Conservation (phyloP, 768 basidiomycete species). For the Mycena leptocephala region DNA sequence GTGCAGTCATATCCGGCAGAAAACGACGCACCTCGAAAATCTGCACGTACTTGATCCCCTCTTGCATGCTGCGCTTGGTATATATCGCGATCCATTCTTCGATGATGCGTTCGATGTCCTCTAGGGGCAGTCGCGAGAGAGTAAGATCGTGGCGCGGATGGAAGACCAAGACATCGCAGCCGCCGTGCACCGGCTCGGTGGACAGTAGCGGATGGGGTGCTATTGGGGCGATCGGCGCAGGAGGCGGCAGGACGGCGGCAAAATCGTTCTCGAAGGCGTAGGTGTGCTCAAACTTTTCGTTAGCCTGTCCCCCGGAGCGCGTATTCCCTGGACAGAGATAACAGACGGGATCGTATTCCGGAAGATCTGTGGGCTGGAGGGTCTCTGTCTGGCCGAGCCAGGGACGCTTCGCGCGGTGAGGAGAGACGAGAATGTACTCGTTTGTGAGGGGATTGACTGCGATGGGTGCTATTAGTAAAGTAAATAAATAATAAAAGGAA, state of each 20-base stretch:
- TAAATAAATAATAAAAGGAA: slow-evolving; percentile 9
- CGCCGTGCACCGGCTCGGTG: slow-evolving; percentile 80
- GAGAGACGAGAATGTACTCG: slow-evolving; percentile 87
- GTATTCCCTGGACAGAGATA: slow-evolving; percentile 92
- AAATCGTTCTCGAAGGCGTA: slow-evolving; percentile 89
- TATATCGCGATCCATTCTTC: slow-evolving; percentile 84
- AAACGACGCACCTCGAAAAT: slow-evolving; percentile 83
- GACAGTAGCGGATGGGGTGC: slow-evolving; percentile 74
- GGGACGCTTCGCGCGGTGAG: slow-evolving; percentile 92
- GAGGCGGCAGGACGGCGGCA: slow-evolving; percentile 81
- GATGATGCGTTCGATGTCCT: slow-evolving; percentile 78
- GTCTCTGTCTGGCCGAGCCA: slow-evolving; percentile 93
- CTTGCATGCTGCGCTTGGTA: slow-evolving; percentile 68
- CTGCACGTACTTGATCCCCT: slow-evolving; percentile 87
- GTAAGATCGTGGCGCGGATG: slow-evolving; percentile 91
- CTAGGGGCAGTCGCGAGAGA: slow-evolving; percentile 73
- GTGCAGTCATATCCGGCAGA: neutral
- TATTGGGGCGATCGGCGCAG: slow-evolving; percentile 67
- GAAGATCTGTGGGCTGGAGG: slow-evolving; percentile 67
- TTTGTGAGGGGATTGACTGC: slow-evolving; percentile 87
- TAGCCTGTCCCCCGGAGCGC: slow-evolving; percentile 80
- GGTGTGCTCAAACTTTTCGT: slow-evolving; percentile 78
- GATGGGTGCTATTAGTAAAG: slow-evolving; percentile 11
- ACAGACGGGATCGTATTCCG: slow-evolving; percentile 79
- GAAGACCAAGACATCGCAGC: slow-evolving; percentile 92